Evolutionary conservation across 2,329 filamentous ascomycete genomes (phyloP).

Genomic region (Fusarium longipes): DNA sequence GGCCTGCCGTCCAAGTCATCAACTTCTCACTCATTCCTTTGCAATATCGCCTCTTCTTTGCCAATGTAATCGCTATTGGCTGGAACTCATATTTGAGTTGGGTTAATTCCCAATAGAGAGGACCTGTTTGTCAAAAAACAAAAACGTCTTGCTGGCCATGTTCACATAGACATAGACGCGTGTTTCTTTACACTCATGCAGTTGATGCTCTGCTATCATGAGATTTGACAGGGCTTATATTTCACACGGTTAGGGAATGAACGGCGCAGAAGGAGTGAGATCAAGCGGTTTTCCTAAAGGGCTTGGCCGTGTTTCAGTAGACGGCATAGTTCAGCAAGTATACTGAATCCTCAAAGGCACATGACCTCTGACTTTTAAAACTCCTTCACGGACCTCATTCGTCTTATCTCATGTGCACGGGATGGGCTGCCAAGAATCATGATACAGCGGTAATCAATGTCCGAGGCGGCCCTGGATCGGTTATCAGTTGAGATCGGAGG

Average conservation of each 20-base stretch:
- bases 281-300: constrained; percentile 8
- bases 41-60: constrained; percentile 84
- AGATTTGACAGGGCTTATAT: constrained; percentile 2
- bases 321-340: constrained; percentile 27
- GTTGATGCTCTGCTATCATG: constrained; percentile 2
- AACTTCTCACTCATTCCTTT: constrained; percentile 92
- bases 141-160: constrained; percentile 1
- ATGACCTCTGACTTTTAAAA: constrained; percentile 16
- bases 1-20: constrained; percentile 84
- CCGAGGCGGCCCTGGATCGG: background rate
- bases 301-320: constrained; percentile 25
- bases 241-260: constrained; percentile 15
- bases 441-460: constrained; percentile 20
- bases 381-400: constrained; percentile 9
- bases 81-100: constrained; percentile 75
- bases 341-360: constrained; percentile 12
- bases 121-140: background rate
- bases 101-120: constrained; percentile 62
- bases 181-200: constrained; percentile 20
- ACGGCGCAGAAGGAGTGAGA: constrained; percentile 14
- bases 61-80: constrained; percentile 80
- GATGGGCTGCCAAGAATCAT: constrained; percentile 28
- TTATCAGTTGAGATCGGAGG: constrained; percentile 15
- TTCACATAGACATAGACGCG: constrained; percentile 36
- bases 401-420: constrained; percentile 28